Base-by-base conservation (phyloP, 202 grass and related monocot species). In the Musa balbisiana region DNA sequence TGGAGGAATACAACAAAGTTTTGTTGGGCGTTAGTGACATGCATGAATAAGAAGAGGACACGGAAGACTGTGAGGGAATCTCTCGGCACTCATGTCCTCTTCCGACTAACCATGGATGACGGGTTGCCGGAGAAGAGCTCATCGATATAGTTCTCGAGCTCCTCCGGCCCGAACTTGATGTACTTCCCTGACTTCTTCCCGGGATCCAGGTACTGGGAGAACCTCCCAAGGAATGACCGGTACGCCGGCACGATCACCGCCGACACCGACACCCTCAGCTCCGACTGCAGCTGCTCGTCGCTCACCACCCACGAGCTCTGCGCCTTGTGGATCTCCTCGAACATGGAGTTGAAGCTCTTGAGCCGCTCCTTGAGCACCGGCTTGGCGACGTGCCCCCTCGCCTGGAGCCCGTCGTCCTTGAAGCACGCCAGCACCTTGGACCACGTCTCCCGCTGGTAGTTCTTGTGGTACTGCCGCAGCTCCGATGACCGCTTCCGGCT, bases 371-470 rank as follows among this genome's bases (percentile, higher is more conserved):
- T 97, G 50, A 97, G 86, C 82, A 85, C 84, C 50, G 71, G 66
- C 83, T 96, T 96, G 71, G 88, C 82, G 72, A 96, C 89, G 2
- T 71, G 0, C 87, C 89, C 63, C 56, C 63, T 68, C 65, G 10
- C 53, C 51, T 58, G 82, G 11, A 91, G 81, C 21, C 93, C 90
- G 16, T 89, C 93, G 72, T 93, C 88, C 0, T 80, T 82, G 12
- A 97, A 82, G 59, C 85, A 77, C 8, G 55, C 84, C 8, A 93
- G 82, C 79, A 92, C 82, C 60, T 80, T 80, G 50, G 84, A 76
- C 93, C 93, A 97, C 43, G 90, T 97, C 87, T 97, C 90, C 15
- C 93, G 75, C 87, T 93, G 93, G 84, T 97, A 97, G 69, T 89
- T 97, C 82, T 97, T 97, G 86, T 97, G 87, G 74, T 91, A 91